A percentile compares a stretch with the other conserved stretches of the same genome.
Conservation (phyloP, 1,284 basidiomycete genomes). For the Ustilago bromivora region DNA sequence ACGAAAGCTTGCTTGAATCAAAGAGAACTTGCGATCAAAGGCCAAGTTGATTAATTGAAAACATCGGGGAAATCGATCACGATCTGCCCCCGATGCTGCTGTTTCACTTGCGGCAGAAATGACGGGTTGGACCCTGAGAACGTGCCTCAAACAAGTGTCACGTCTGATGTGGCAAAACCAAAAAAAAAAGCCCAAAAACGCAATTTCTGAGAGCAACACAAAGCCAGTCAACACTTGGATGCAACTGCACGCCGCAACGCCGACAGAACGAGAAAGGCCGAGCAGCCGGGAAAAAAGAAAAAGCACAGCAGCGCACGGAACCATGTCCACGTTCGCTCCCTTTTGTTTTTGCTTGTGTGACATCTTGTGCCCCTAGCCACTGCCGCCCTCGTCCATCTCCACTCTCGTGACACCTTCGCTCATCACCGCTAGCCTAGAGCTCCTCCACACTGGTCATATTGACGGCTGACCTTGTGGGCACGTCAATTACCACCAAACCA, state of each 20-base stretch:
- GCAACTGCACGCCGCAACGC: slow-evolving; percentile 1
- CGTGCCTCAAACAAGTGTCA: slow-evolving; percentile 16
- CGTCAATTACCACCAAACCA: not conserved
- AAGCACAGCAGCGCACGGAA: not conserved
- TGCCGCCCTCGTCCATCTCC: not conserved
- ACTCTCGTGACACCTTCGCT: not conserved
- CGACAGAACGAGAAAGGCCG: slow-evolving; percentile 8
- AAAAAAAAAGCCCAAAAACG: not conserved
- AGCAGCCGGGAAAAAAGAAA: not conserved
- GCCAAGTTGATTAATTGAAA: too few species aligned
- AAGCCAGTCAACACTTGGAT: not conserved
- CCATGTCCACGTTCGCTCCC: slow-evolving; percentile 10
- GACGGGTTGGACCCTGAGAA: slow-evolving; percentile 45
- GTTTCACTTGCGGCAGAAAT: not conserved
- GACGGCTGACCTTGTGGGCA: not conserved
- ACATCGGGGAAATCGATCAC: not conserved
- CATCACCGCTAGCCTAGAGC: not conserved
- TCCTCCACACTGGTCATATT: not conserved
- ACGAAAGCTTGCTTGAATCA: too few species aligned
- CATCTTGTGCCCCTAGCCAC: not conserved
- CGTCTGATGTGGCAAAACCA: not conserved
- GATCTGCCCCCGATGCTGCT: not conserved
- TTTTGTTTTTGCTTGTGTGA: not conserved
- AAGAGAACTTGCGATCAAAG: too few species aligned
- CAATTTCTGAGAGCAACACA: not conserved